These are phyloP conservation scores for Fusarium miscanthi DNA, from an alignment of 2,329 filamentous ascomycete genomes.

Conservation along the genomic window DNA sequence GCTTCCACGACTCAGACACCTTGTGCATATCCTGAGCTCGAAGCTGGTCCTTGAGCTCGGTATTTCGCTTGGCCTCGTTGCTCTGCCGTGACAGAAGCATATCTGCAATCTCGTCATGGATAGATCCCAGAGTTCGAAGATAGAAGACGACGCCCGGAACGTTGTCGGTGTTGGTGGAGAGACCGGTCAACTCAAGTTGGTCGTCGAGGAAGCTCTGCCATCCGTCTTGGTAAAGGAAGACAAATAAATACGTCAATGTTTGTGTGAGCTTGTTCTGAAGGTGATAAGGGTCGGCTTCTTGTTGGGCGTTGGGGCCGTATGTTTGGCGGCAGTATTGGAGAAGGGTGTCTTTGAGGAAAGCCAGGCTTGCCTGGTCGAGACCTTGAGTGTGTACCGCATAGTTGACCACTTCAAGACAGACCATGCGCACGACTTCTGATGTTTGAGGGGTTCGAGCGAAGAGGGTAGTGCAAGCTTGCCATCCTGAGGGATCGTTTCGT, in stretches of 20 bases:
- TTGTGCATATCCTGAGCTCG: constrained; percentile 88
- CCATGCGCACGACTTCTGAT: constrained; percentile 86
- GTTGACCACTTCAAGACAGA: constrained; percentile 93
- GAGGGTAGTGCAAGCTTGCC: constrained; percentile 88
- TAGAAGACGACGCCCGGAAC: constrained; percentile 83
- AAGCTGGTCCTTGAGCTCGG: constrained; percentile 89
- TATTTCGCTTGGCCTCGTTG: constrained; percentile 85
- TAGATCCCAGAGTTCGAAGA: constrained; percentile 85
- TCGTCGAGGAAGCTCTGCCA: constrained; percentile 95
- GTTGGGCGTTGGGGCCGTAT: constrained; percentile 72
- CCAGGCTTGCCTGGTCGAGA: constrained; percentile 77
- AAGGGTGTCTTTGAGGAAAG: constrained; percentile 82
- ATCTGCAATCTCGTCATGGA: constrained; percentile 98
- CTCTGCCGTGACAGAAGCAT: constrained; percentile 83
- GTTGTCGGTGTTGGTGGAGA: constrained; percentile 75
- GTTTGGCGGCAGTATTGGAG: constrained; percentile 82
- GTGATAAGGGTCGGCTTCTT: constrained; percentile 74
- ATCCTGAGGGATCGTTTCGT: constrained; percentile 83
- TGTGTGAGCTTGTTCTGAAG: constrained; percentile 98
- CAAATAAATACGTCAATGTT: constrained; percentile 93
- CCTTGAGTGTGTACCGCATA: constrained; percentile 85
- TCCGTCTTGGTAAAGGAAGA: constrained; percentile 82
- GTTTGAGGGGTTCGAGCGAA: constrained; percentile 82
- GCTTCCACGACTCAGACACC: constrained; percentile 90
- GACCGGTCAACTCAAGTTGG: constrained; percentile 79